Evolutionary conservation across 768 basidiomycete species (phyloP).

Genomic region (Pholiota molesta): DNA sequence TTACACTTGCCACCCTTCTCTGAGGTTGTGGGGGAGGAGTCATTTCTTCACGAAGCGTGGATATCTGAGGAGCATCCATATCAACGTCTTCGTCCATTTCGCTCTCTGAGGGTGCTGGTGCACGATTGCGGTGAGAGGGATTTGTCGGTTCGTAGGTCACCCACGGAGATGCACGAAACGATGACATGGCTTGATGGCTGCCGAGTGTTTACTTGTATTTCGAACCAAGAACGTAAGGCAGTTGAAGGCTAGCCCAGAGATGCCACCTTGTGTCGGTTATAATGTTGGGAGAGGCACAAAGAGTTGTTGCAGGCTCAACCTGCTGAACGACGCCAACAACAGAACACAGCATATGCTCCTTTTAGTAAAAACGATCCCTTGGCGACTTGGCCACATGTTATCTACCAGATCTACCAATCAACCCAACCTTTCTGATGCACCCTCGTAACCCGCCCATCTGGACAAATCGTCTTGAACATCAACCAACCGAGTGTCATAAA

Average conservation of each 20-base stretch:
- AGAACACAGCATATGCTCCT: constrained; percentile 11
- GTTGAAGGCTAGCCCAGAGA: constrained; percentile 13
- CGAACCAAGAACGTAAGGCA: constrained; percentile 20
- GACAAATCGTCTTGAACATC: constrained; percentile 56
- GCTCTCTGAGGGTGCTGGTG: constrained; percentile 27
- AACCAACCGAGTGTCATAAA: constrained; percentile 65
- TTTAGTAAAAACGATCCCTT: constrained; percentile 14
- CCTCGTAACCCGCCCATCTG: constrained; percentile 72
- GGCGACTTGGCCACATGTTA: background rate
- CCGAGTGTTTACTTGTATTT: constrained; percentile 42
- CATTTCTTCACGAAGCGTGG: constrained; percentile 72
- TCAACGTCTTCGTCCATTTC: constrained; percentile 51
- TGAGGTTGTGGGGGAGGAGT: constrained; percentile 58
- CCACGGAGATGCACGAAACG: constrained; percentile 68
- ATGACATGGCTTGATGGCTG: constrained; percentile 33
- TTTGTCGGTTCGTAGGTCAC: constrained; percentile 52
- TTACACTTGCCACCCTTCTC: constrained; percentile 23
- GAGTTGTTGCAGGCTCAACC: background rate
- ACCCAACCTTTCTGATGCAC: constrained; percentile 38
- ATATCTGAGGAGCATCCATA: constrained; percentile 86
- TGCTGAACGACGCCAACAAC: background rate
- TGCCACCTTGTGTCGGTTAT: background rate
- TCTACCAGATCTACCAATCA: constrained; percentile 8
- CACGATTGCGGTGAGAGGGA: constrained; percentile 26
- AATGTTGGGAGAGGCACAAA: background rate